Evolutionary conservation across 208 protist species (phyloP), one percentile per base, ranked within the genome.

Genomic region (Wallacemonas sp.): DNA sequence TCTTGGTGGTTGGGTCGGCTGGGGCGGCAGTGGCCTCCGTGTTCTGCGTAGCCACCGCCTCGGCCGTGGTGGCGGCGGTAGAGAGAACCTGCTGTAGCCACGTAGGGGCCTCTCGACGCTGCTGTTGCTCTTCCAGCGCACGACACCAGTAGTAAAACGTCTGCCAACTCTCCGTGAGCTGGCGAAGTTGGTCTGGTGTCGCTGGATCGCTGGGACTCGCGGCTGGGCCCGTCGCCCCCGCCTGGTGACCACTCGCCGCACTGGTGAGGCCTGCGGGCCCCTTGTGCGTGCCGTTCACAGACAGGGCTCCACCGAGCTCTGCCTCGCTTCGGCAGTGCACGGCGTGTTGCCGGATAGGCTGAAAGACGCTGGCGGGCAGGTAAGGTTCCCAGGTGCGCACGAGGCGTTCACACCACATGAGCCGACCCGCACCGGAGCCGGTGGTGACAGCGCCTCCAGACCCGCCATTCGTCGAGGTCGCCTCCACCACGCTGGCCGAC

Each of bases 331-430:
- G 69, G 42, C 78, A 77, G 68, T 88, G 82, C 27, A 87, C 63
- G 30, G 77, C 82, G 63, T 86, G 78, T 17, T 79, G 83, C 41
- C 66, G 74, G 6, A 92, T 53, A 2, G 69, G 68, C 15, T 34
- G 53, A 55, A 77, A 89, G 5, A 87, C 38, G 17, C 63, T 60
- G 21, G 69, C 63, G 33, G 86, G 82, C 41, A 93, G 64, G 12
- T 90, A 46, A 4, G 54, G 59, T 36, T 83, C 71, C 87, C 87
- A 93, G n/a, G 78, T 81, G 17, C 66, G 74, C 61, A 93, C 81
- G 48, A 93, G 65, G 17, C 71, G 52, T 59, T 92, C 83, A 34
- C 82, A 93, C 86, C 86, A 93, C 48, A 80, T 48, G 10, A 62
- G 24, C n/a, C 10, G 42, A 17, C 24, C 34, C 13, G 12, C 39